phyloP scores from a whole-genome alignment of 805 yeast genomes.

The Jamesozyma spencerorum region DNA sequence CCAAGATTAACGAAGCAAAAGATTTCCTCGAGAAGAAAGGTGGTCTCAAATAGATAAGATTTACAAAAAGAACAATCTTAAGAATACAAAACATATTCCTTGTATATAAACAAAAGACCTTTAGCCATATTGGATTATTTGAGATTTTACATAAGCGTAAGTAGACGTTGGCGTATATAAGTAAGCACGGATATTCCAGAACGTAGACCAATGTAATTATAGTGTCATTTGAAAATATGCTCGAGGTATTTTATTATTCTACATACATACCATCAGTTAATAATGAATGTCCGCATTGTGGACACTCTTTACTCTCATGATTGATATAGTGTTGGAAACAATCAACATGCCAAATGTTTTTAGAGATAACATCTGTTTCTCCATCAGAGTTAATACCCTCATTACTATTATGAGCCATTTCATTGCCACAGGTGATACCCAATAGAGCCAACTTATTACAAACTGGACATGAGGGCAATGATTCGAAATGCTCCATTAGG shows the following conservation, averaged over 20 bases:
- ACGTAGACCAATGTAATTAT: no score
- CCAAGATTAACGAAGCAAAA: constrained; percentile 87
- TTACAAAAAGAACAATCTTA: not conserved
- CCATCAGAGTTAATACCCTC: not conserved
- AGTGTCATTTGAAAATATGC: no score
- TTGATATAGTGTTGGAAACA: constrained; percentile 25
- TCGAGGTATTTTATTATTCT: constrained; percentile 10
- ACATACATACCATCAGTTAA: constrained; percentile 19
- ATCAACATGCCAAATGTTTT: constrained; percentile 24
- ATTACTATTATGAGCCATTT: not conserved
- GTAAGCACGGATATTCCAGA: no score
- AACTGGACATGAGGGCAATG: constrained; percentile 13
- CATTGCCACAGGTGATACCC: constrained; percentile 21
- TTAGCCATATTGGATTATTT: no score
- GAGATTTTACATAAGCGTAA: not conserved
- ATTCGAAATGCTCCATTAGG: constrained; percentile 10
- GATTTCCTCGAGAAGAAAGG: constrained; percentile 35
- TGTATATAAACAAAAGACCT: no score
- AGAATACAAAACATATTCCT: not conserved
- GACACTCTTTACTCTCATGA: constrained; percentile 20
- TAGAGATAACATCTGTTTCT: not conserved
- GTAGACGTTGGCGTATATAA: no score
- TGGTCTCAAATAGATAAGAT: constrained; percentile 1
- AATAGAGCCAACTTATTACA: constrained; percentile 19
- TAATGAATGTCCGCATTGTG: constrained; percentile 11